Evolutionary conservation across 202 grass and related monocot species (phyloP).

Genomic region (Saccharum hybrid): DNA sequence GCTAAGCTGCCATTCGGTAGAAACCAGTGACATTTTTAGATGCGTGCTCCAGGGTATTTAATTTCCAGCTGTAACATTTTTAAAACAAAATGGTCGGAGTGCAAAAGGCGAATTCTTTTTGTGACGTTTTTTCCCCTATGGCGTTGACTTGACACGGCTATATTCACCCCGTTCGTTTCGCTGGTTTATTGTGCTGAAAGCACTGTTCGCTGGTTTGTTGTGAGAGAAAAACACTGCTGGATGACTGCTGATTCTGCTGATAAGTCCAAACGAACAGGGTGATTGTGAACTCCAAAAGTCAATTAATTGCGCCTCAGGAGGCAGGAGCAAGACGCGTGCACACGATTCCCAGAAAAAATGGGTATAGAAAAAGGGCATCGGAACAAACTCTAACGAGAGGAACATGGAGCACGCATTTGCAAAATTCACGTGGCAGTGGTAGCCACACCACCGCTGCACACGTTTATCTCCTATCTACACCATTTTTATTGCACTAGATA

Average conservation of each 20-base stretch:
- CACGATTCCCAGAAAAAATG: neutral
- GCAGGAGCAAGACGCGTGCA: neutral
- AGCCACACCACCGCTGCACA: too few species aligned
- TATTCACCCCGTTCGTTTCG: too few species aligned
- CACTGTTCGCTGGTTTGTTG: too few species aligned
- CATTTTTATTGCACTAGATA: neutral
- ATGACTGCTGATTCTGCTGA: too few species aligned
- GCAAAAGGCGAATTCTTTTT: neutral
- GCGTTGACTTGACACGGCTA: neutral
- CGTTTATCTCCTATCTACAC: neutral
- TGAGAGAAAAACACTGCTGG: too few species aligned
- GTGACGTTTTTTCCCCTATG: neutral
- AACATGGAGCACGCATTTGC: neutral
- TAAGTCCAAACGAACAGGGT: too few species aligned
- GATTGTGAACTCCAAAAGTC: too few species aligned
- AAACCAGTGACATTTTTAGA: neutral
- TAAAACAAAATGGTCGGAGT: neutral
- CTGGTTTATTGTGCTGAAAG: too few species aligned
- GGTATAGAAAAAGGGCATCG: neutral
- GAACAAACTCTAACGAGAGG: neutral
- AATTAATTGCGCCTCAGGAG: neutral
- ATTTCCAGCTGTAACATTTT: too few species aligned
- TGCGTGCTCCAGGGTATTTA: neutral
- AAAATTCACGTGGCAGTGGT: neutral
- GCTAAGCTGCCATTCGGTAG: neutral